phyloP scores from a whole-genome alignment of 441 rosid species.

The Syzygium syzygioides region DNA sequence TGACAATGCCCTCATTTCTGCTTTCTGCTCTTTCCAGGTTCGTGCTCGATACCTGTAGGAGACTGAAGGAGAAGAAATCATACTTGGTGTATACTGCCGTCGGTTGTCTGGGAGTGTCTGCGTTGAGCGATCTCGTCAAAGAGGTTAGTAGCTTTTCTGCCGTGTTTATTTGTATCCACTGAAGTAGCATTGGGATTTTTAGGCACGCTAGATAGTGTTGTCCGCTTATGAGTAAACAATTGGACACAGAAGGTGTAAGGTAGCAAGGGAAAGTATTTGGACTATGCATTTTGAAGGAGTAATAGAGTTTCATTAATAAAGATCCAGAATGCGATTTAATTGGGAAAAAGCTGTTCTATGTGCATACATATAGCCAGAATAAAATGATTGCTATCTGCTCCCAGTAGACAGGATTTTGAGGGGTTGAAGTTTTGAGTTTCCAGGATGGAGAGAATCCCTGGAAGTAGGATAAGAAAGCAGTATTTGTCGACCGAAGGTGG shows the following conservation, averaged over 20 bases:
- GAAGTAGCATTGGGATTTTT: neutral
- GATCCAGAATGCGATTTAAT: neutral
- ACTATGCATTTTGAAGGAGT: neutral
- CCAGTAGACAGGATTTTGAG: neutral
- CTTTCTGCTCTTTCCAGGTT: conserved; percentile 41
- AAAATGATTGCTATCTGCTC: neutral
- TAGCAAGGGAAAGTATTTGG: neutral
- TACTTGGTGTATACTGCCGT: conserved; percentile 88
- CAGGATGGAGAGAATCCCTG: neutral
- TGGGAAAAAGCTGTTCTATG: neutral
- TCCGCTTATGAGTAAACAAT: neutral
- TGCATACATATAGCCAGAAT: neutral
- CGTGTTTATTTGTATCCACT: neutral
- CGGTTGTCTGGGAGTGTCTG: conserved; percentile 71
- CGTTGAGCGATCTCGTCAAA: conserved; percentile 54
- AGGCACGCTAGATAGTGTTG: neutral
- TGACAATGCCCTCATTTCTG: neutral
- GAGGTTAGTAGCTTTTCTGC: conserved; percentile 40
- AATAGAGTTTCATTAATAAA: neutral
- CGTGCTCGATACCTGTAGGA: conserved; percentile 69
- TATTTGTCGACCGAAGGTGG: neutral
- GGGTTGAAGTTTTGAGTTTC: neutral
- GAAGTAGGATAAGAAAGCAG: neutral
- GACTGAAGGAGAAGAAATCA: conserved; percentile 80
- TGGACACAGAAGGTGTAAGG: neutral